phyloP scores from a whole-genome alignment of 2,329 filamentous ascomycete species.

The Dactylellina leptospora region DNA sequence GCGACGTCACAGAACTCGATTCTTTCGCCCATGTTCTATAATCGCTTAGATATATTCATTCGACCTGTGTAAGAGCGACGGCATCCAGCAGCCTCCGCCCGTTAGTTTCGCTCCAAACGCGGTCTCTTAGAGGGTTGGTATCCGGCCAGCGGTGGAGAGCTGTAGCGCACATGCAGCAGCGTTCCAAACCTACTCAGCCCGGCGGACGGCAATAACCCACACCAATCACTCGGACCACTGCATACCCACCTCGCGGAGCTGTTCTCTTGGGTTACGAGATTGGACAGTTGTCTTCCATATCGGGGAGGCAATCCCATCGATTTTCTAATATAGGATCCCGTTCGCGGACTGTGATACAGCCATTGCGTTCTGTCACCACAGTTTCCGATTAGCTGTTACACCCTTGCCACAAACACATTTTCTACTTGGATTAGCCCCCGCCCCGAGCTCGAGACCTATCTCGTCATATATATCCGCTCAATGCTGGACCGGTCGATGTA shows the following conservation, averaged over 20 bases:
- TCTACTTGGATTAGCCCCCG: conserved; percentile 38
- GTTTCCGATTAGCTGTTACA: conserved; percentile 50
- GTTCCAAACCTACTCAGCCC: conserved; percentile 49
- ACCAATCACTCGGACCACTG: conserved; percentile 51
- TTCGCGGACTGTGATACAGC: conserved; percentile 48
- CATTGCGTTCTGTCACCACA: conserved; percentile 39
- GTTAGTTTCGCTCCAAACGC: conserved; percentile 30
- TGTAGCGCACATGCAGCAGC: conserved; percentile 53
- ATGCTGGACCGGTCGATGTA: conserved; percentile 53
- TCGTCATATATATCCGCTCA: conserved; percentile 40
- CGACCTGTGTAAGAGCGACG: conserved; percentile 47
- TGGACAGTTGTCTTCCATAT: conserved; percentile 54
- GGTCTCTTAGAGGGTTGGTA: conserved; percentile 22
- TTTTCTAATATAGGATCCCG: conserved; percentile 29
- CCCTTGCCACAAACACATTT: conserved; percentile 44
- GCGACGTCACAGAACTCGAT: conserved; percentile 52
- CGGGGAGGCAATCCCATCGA: conserved; percentile 42
- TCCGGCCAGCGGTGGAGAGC: conserved; percentile 20
- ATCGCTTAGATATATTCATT: conserved; percentile 43
- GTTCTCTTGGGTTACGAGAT: conserved; percentile 54
- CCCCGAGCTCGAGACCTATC: conserved; percentile 28
- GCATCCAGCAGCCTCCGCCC: conserved; percentile 13
- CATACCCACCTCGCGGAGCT: conserved; percentile 32
- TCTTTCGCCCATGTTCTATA: conserved; percentile 51
- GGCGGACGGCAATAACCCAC: conserved; percentile 53